Evolutionary conservation across 2,329 filamentous ascomycete genomes (phyloP), one percentile per base, ranked within the genome.

Genomic region (Coniella vitis): DNA sequence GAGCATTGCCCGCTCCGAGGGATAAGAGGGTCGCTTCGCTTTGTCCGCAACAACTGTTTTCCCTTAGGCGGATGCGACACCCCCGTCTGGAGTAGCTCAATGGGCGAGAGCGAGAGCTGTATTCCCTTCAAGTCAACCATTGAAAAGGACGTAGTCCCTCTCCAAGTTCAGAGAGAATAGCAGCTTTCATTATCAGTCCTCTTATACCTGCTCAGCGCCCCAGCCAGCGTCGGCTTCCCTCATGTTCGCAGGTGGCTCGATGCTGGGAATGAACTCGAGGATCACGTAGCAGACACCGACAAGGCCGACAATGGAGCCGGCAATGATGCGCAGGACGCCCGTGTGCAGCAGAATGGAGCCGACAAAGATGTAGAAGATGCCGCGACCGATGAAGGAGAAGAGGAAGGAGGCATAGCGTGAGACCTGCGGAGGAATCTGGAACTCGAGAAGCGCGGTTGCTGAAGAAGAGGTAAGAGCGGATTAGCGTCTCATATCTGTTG

Each of bases 321-420:
- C 81, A 49, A 95, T 81, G 63, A 83, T 82, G 63, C 83, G 84
- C 60, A 86, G 74, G 62, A 81, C 72, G 55, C 73, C 63, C 56
- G 76, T 69, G 58, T 87, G 82, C 49, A 96, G 79, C 50, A 95
- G 78, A 60, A 97, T 85, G 58, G 81, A 86, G 57, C 91, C 93
- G 61, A 95, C 76, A 69, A 98, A 97, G 69, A 97, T 79, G 78
- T 98, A 98, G 75, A 98, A 97, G 66, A 89, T 76, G 69, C 93
- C 93, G 64, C 93, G 90, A 54, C 93, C 93, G 59, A 97, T 72
- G 77, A 98, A 97, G 50, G 88, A 95, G 76, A 97, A 97, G 69
- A 97, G 84, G 76, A 98, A 98, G 10, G 89, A 95, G 47, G 90
- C 91, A 74, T 97, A 95, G 71, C 89, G 85, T 51, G 90, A 86